phyloP scores from a whole-genome alignment of 2,329 filamentous ascomycete species.

The Claviceps cyperi region DNA sequence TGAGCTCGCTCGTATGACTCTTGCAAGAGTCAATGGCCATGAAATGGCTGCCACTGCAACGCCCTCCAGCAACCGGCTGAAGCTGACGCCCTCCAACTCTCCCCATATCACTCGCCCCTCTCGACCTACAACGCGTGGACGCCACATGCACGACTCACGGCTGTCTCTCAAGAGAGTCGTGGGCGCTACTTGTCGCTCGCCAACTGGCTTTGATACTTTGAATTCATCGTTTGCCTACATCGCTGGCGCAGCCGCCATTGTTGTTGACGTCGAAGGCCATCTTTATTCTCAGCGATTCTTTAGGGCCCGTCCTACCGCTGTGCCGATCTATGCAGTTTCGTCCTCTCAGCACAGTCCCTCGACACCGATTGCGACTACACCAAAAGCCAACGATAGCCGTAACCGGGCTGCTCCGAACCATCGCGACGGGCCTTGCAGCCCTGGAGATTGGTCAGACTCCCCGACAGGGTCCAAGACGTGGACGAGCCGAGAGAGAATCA shows the following conservation, averaged over 20 bases:
- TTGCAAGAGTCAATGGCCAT: constrained; percentile 33
- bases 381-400: constrained; percentile 49
- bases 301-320: constrained; percentile 64
- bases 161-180: constrained; percentile 73
- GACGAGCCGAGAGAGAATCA: constrained; percentile 84
- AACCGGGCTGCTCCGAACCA: constrained; percentile 35
- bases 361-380: constrained; percentile 34
- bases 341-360: constrained; percentile 36
- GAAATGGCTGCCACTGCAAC: constrained; percentile 38
- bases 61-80: constrained; percentile 44
- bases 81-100: constrained; percentile 63
- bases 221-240: constrained; percentile 75
- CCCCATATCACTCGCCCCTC: constrained; percentile 49
- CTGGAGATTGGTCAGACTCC: constrained; percentile 45
- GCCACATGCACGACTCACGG: constrained; percentile 35
- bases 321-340: constrained; percentile 47
- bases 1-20: not conserved
- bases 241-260: constrained; percentile 83
- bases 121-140: constrained; percentile 46
- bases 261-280: constrained; percentile 63
- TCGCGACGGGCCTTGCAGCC: constrained; percentile 33
- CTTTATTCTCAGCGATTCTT: constrained; percentile 71
- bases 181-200: constrained; percentile 73
- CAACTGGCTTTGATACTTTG: constrained; percentile 75
- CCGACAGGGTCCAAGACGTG: constrained; percentile 51